phyloP scores from a whole-genome alignment of 441 rosid species.

The Kokia cookei region DNA sequence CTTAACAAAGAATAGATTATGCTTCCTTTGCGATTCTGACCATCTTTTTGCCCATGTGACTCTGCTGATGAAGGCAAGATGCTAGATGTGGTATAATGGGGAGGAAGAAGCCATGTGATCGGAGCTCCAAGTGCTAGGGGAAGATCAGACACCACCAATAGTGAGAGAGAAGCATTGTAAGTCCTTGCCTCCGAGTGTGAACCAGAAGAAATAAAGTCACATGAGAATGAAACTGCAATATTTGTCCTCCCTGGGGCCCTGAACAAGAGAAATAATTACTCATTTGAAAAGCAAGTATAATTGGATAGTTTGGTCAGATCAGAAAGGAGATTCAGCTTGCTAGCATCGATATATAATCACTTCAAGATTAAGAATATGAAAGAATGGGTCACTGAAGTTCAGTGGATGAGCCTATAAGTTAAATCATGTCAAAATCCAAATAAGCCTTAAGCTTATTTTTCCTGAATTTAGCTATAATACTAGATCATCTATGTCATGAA shows the following conservation, averaged over 20 bases:
- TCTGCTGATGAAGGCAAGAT: conserved; percentile 59
- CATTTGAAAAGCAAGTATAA: conserved; percentile 14
- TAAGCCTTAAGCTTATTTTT: neutral
- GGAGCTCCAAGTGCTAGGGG: conserved; percentile 91
- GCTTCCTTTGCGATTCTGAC: conserved; percentile 60
- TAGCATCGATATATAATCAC: conserved; percentile 4
- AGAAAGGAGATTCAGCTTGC: conserved; percentile 2
- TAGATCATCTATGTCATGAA: neutral
- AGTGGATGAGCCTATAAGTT: neutral
- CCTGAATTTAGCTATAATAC: neutral
- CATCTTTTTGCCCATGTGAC: conserved; percentile 47
- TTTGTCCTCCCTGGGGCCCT: conserved; percentile 79
- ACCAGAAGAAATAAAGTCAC: conserved; percentile 75
- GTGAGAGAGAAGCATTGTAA: conserved; percentile 52
- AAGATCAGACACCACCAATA: conserved; percentile 76
- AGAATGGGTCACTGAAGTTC: neutral
- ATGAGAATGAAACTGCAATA: conserved; percentile 65
- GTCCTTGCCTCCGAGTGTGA: conserved; percentile 57
- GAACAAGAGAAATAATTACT: conserved; percentile 26
- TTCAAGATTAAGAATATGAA: conserved; percentile 6
- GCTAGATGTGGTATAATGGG: conserved; percentile 72
- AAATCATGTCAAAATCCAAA: conserved; percentile 7
- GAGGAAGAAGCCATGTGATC: conserved; percentile 92
- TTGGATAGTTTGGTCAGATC: conserved; percentile 9
- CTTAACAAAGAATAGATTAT: conserved; percentile 68